These are phyloP conservation scores for Taiwanofungus camphoratus DNA, from an alignment of 1,284 basidiomycete genomes.

Conservation along the genomic window DNA sequence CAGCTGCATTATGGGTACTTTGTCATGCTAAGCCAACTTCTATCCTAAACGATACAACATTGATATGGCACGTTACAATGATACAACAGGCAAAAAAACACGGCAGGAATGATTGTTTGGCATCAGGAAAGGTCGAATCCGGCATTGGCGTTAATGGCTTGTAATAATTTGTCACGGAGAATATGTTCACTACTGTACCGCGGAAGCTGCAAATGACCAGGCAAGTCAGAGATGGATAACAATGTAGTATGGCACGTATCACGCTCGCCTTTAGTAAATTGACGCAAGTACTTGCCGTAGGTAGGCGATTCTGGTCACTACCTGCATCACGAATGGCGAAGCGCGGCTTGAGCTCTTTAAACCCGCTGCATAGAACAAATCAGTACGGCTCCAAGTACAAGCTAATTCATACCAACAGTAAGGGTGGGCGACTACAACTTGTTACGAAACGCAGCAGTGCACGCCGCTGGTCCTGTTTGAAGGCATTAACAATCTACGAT, in stretches of 20 bases:
- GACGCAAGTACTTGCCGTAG: conserved; percentile 80
- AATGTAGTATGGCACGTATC: not conserved
- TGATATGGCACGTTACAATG: too few species aligned
- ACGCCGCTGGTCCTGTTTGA: conserved; percentile 68
- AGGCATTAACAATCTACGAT: conserved; percentile 64
- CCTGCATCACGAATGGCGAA: conserved; percentile 84
- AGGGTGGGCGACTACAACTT: conserved; percentile 83
- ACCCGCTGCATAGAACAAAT: conserved; percentile 51
- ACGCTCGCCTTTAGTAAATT: conserved; percentile 73
- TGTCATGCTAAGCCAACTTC: too few species aligned
- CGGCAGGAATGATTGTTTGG: not conserved
- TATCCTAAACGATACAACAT: too few species aligned
- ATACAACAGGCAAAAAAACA: too few species aligned
- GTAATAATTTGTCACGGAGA: conserved; percentile 71
- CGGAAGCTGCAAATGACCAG: conserved; percentile 47
- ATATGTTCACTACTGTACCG: conserved; percentile 57
- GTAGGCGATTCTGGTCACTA: conserved; percentile 67
- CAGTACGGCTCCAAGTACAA: conserved; percentile 4
- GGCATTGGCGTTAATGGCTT: conserved; percentile 79
- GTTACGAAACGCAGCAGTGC: conserved; percentile 85
- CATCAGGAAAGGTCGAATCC: conserved; percentile 81
- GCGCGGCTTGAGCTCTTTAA: conserved; percentile 80
- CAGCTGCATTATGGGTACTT: too few species aligned
- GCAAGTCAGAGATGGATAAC: conserved; percentile 3
- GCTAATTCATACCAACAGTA: conserved; percentile 50